A percentile compares a stretch with the other conserved stretches of the same genome.
These are phyloP conservation scores for Hagleromyces aurorensis DNA, from an alignment of 805 yeast species.

Conservation along the genomic window DNA sequence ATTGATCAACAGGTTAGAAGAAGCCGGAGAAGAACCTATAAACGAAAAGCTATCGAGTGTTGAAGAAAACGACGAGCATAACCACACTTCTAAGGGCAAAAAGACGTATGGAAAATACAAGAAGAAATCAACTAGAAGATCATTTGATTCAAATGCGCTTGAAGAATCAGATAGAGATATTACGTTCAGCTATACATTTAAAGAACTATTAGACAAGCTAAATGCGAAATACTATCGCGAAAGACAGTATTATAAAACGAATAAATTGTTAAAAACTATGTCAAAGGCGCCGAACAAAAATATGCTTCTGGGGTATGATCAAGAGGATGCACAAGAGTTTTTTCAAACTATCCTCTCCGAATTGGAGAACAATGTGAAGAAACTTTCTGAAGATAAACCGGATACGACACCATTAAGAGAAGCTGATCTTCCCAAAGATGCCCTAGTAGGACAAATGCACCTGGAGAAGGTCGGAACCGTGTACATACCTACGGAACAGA, in stretches of 20 bases:
- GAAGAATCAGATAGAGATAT: slow-evolving; percentile 22
- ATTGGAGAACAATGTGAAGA: slow-evolving; percentile 41
- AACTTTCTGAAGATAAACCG: slow-evolving; percentile 13
- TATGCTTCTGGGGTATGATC: slow-evolving; percentile 76
- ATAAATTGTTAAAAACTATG: slow-evolving; percentile 54
- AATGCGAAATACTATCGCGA: slow-evolving; percentile 47
- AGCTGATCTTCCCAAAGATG: slow-evolving; percentile 30
- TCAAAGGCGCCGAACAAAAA: slow-evolving; percentile 71
- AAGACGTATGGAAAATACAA: slow-evolving; percentile 17
- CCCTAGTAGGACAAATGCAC: slow-evolving; percentile 34
- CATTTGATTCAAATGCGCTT: slow-evolving; percentile 5
- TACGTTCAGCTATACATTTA: slow-evolving; percentile 47
- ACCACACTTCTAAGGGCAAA: too few relatives aligned
- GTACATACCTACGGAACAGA: slow-evolving; percentile 63
- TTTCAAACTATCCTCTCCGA: slow-evolving; percentile 71
- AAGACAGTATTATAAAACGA: slow-evolving; percentile 54
- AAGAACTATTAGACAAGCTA: slow-evolving; percentile 44
- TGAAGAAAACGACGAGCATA: slow-evolving; percentile 10
- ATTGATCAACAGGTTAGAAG: slow-evolving; percentile 14
- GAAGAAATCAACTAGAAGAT: slow-evolving; percentile 9
- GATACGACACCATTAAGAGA: slow-evolving; percentile 22
- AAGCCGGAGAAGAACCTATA: slow-evolving; percentile 3
- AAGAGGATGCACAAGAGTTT: slow-evolving; percentile 95
- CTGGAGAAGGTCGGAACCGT: slow-evolving; percentile 57
- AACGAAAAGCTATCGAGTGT: slow-evolving; percentile 5